Percentiles rank a stretch among this genome's conserved stretches.
Conservation (phyloP, 139 green algal genomes). For the Dunaliella primolecta region DNA sequence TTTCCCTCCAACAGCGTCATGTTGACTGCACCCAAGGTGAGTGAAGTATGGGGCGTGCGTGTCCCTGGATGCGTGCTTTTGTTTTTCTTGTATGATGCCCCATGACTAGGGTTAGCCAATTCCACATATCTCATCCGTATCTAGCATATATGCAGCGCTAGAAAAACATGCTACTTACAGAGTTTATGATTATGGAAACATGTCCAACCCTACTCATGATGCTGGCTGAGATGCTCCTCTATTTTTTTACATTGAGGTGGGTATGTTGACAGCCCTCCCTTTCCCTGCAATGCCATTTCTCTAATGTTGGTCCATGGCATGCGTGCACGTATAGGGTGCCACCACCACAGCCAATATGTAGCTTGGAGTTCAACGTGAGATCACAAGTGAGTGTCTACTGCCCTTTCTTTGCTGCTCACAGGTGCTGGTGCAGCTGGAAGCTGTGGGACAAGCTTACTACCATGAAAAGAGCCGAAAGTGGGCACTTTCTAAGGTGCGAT, state of each 20-base stretch:
- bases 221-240: not conserved
- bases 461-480: not conserved
- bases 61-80: too few species aligned
- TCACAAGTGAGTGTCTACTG: not conserved
- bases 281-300: not conserved
- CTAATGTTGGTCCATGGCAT: not conserved
- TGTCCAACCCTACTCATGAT: too few species aligned
- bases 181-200: too few species aligned
- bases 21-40: not conserved
- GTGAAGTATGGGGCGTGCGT: not conserved
- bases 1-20: not conserved
- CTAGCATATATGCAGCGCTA: not conserved
- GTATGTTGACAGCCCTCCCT: not conserved
- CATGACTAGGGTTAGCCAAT: too few species aligned
- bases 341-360: too few species aligned
- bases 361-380: not conserved
- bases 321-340: not conserved
- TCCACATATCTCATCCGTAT: too few species aligned
- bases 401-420: not conserved
- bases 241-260: not conserved
- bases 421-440: not conserved
- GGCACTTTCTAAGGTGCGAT: not conserved
- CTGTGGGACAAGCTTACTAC: not conserved
- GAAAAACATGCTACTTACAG: not conserved
- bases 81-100: too few species aligned